A percentile compares a stretch with the other conserved stretches of the same genome.
Conservation (phyloP, 371 early-diverging fungal genomes). For the Entomophthora muscae region DNA sequence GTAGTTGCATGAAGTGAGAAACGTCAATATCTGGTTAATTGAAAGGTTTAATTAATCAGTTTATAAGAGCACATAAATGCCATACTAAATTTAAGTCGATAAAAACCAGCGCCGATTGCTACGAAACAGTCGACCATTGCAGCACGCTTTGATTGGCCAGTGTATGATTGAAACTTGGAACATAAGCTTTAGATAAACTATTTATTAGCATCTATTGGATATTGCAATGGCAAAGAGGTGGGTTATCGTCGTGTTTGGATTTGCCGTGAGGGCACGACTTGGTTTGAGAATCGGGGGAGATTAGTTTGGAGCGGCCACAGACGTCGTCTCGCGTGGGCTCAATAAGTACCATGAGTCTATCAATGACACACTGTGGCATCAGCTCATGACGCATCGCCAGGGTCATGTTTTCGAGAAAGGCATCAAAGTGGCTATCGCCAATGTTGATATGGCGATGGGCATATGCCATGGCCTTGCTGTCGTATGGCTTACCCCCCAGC, state of each 20-base stretch:
- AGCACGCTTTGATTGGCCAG: too few relatives aligned
- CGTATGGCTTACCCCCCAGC: background rate
- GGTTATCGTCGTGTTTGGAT: background rate
- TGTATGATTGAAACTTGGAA: too few relatives aligned
- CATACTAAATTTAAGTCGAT: too few relatives aligned
- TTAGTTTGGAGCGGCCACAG: background rate
- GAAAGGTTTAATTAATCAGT: too few relatives aligned
- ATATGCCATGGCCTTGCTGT: background rate
- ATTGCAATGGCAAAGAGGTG: background rate
- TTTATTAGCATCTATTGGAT: background rate
- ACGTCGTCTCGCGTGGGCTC: background rate
- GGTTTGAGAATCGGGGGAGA: background rate
- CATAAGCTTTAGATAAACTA: too few relatives aligned
- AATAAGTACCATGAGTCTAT: background rate
- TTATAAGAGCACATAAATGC: too few relatives aligned
- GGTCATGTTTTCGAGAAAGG: background rate
- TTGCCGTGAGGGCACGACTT: background rate
- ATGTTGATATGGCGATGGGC: background rate
- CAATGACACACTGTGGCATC: background rate
- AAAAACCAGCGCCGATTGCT: too few relatives aligned
- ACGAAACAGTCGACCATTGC: too few relatives aligned
- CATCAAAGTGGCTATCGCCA: background rate
- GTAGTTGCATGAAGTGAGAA: too few relatives aligned
- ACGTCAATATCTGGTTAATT: too few relatives aligned
- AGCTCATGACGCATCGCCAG: background rate